Base-by-base conservation (phyloP, 495 filamentous ascomycete species). In the Ascobolus immersus region DNA sequence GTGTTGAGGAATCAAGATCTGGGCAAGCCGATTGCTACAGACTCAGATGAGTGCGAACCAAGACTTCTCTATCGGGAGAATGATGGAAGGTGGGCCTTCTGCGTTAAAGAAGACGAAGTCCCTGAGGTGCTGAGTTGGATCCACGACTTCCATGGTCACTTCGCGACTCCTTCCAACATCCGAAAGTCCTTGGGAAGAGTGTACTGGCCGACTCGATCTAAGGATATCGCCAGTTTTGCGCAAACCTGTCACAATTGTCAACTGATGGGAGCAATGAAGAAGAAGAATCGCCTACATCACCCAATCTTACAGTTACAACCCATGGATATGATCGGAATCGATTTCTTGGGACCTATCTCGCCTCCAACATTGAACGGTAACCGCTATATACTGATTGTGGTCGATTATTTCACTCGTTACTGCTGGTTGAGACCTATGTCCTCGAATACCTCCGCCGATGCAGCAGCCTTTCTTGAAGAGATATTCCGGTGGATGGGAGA, bases 141-240 rank as follows among this genome's bases (percentile, higher is more conserved):
- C 1, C 21, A 35, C 20, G 33, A 35, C 3, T 13, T 12, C 8
- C 33, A 35, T 26, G 33, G 33, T 5, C 33, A 35, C 17, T 35
- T 35, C 3, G 21, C 17, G n/a, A 17, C 6, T 5, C 20, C 10
- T 1, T 2, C 27, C 14, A 35, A 18, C 2, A 2, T 23, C 11
- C 11, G 19, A 1, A 28, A 21, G 18, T 11, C 33, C 2, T 12
- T 26, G 1, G 33, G 33, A 1, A 12, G 1, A 2, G 10, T n/a
- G 12, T 35, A 35, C 3, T 35, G 33, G 28, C 28, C 28, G 8
- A 30, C 28, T 1, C n/a, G 28, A 2, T 10, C n/a, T 1, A 30
- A 2, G 2, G 28, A 30, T 15, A 15, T 30, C 8, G n/a, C 8
- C 10, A 1, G 2, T 1, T 30, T n/a, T 15, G 1, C 8, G 9